Evolutionary conservation across 306 rosid species (phyloP).

Genomic region (Ormosia emarginata): DNA sequence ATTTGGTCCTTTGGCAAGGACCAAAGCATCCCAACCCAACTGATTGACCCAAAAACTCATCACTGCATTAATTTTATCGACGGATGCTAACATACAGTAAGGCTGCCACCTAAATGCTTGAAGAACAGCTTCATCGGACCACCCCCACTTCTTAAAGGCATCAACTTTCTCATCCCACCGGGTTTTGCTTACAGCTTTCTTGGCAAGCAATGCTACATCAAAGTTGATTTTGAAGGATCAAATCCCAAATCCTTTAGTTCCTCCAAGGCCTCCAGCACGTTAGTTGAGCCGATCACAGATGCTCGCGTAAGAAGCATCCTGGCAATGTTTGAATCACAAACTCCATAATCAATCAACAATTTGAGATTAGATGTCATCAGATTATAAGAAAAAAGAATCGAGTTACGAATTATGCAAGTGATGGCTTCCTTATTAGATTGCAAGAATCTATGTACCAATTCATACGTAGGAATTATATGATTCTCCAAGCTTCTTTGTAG

Average conservation of each 20-base stretch:
- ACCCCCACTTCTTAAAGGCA: conserved; percentile 48
- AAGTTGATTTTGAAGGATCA: conserved; percentile 13
- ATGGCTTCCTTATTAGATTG: neutral
- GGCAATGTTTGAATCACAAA: conserved; percentile 15
- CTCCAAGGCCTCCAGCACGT: conserved; percentile 17
- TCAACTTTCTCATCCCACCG: conserved; percentile 34
- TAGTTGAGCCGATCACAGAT: neutral
- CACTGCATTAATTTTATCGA: conserved; percentile 22
- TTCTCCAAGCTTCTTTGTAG: conserved; percentile 11
- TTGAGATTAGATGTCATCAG: neutral
- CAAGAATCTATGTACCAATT: neutral
- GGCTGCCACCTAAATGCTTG: conserved; percentile 34
- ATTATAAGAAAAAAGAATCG: neutral
- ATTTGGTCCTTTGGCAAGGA: neutral
- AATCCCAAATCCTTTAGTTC: conserved; percentile 42
- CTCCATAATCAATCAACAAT: conserved; percentile 3
- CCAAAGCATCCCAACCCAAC: conserved; percentile 24
- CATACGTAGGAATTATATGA: conserved; percentile 5
- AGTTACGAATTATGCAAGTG: neutral
- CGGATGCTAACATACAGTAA: conserved; percentile 21
- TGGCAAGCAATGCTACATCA: conserved; percentile 1
- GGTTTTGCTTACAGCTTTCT: neutral
- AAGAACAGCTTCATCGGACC: conserved; percentile 34
- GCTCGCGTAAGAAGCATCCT: no score
- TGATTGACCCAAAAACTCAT: conserved; percentile 44